Evolutionary conservation across 805 yeast genomes (phyloP), one percentile per base, ranked within the genome.

Genomic region (Cyberlindnera xylosilytica): DNA sequence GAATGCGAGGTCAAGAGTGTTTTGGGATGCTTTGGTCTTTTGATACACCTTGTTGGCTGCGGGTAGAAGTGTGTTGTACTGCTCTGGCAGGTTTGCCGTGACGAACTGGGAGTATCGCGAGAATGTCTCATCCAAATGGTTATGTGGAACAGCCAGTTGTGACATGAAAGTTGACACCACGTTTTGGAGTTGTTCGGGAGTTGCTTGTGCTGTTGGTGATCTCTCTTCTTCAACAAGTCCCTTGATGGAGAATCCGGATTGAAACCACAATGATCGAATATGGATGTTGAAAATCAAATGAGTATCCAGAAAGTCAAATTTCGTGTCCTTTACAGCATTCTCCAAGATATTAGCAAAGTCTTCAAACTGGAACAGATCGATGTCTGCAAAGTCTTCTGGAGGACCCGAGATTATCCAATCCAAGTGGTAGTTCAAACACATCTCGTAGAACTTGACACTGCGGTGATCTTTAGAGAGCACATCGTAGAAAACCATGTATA

Each of bases 91-190:
- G 34, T 62, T 31, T 3, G 42, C 28, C 1, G 77, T 60, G 2
- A 76, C 60, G 40, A 74, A 72, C 1, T 56, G 20, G 1, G 80
- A 76, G 34, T 62, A 68, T 1, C 58, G 57, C 9, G 62, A 54
- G 49, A 63, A 70, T 0, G 78, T 68, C 0, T 65, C 63, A 4
- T 70, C 73, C 7, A 75, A 41, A 3, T 57, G 50, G 1, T 51
- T 42, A 53, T 74, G 79, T 0, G 80, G 80, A 9, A 53, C 47
- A 2, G 50, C 30, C 5, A 78, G 52, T 30, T 75, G 55, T 20
- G 59, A 50, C 4, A 62, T 13, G 30, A 46, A 53, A n/a, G n/a
- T n/a, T n/a, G 4, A 36, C 19, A 3, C 22, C 33, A 11, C 31
- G 28, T 22, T 19, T 6, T 31, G 12, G 4, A 31, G 23, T 2